A percentile compares a stretch with the other conserved stretches of the same genome.
phyloP scores from a whole-genome alignment of 176 grass and related monocot genomes.

The Triticum urartu region DNA sequence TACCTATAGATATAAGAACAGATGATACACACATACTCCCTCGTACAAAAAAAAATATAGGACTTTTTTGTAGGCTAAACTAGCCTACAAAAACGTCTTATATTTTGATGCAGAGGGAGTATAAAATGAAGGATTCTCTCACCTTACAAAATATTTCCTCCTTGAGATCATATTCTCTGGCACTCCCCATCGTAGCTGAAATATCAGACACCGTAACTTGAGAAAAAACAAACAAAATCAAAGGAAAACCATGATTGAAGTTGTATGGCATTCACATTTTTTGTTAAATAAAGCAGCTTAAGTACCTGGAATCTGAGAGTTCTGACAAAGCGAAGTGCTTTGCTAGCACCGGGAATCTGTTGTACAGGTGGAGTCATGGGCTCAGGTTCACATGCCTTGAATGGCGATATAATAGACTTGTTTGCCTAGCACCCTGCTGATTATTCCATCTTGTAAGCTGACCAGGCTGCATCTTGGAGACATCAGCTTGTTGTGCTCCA shows the following conservation, averaged over 20 bases:
- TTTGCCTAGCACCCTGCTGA: neutral
- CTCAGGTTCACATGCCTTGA: neutral
- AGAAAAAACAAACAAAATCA: neutral
- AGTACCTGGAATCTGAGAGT: neutral
- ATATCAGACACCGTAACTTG: neutral
- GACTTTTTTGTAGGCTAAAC: too few species aligned
- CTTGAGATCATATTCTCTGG: neutral
- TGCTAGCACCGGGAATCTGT: neutral
- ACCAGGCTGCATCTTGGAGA: neutral
- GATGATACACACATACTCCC: too few species aligned
- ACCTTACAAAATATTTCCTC: slow-evolving; percentile 32
- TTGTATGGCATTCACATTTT: neutral
- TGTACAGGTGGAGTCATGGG: neutral
- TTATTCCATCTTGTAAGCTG: neutral
- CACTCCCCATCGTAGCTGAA: too few species aligned
- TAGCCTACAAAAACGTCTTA: too few species aligned
- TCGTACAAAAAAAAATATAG: too few species aligned
- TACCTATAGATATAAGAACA: too few species aligned
- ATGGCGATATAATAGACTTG: neutral
- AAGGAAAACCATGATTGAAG: neutral
- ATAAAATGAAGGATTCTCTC: neutral
- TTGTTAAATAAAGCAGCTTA: neutral
- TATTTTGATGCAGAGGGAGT: too few species aligned
- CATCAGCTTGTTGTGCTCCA: neutral
- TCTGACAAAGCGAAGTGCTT: neutral